These are phyloP conservation scores for Pseudevernia furfuracea DNA, from an alignment of 495 filamentous ascomycete genomes.

Conservation along the genomic window DNA sequence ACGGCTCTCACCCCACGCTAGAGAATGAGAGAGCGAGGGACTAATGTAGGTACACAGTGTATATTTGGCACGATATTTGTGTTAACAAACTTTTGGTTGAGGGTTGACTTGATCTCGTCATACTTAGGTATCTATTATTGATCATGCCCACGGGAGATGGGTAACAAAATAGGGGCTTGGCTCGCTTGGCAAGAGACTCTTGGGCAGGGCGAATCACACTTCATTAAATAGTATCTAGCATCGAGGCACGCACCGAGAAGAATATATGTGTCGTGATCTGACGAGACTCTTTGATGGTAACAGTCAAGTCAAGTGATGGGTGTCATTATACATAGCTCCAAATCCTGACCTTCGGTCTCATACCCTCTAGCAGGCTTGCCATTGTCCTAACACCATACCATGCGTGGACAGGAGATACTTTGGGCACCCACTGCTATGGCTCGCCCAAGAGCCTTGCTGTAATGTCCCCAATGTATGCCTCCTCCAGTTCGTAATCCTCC, in stretches of 20 bases:
- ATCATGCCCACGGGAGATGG: background rate
- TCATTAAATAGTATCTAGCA: background rate
- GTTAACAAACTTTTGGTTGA: background rate
- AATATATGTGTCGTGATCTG: background rate
- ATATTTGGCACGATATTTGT: background rate
- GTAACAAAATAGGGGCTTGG: background rate
- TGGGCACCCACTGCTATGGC: constrained; percentile 32
- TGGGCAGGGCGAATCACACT: background rate
- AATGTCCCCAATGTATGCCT: constrained; percentile 82
- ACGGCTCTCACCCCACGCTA: background rate
- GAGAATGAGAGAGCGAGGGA: background rate
- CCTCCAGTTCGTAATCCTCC: constrained; percentile 74
- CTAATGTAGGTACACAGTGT: background rate
- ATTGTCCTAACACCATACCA: background rate
- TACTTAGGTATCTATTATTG: background rate
- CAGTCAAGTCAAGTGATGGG: constrained; percentile 3
- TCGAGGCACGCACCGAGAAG: background rate
- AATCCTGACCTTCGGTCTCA: background rate
- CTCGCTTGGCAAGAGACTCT: background rate
- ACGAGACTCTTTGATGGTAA: background rate
- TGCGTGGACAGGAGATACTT: background rate
- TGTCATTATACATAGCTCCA: constrained; percentile 3
- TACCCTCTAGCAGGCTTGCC: background rate
- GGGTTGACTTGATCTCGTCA: background rate
- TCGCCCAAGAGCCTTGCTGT: constrained; percentile 79